Conservation (phyloP, 2,329 filamentous ascomycete genomes). For the Hypoxylon sp. region DNA sequence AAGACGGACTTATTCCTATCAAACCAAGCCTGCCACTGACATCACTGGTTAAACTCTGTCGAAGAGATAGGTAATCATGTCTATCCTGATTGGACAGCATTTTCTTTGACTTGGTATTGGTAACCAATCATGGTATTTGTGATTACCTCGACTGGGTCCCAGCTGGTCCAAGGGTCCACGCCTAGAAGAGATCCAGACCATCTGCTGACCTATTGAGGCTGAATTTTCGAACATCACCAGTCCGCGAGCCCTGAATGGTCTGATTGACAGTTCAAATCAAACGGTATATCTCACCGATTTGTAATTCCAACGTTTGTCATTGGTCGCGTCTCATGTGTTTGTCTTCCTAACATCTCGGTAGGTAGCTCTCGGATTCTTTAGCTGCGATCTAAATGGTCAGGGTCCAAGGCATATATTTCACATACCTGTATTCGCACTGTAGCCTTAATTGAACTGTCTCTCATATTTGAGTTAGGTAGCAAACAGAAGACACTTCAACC, state of each 20-base stretch:
- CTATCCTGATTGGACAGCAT: slow-evolving; percentile 33
- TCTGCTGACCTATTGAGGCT: slow-evolving; percentile 28
- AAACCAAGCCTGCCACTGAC: slow-evolving; percentile 25
- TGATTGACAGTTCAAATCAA: slow-evolving; percentile 22
- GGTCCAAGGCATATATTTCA: slow-evolving; percentile 1
- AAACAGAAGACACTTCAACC: background rate
- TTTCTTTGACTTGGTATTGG: background rate
- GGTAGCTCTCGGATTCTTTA: background rate
- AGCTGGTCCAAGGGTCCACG: slow-evolving; percentile 9
- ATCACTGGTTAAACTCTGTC: slow-evolving; percentile 34
- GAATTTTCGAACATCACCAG: slow-evolving; percentile 26
- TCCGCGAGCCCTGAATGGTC: slow-evolving; percentile 21
- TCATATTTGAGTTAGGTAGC: background rate
- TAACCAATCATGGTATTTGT: slow-evolving; percentile 36
- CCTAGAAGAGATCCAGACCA: slow-evolving; percentile 22
- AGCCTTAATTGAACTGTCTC: background rate
- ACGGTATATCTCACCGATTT: slow-evolving; percentile 8
- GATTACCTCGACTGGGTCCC: slow-evolving; percentile 34
- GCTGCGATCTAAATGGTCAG: background rate
- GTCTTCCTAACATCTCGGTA: background rate
- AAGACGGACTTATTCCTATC: slow-evolving; percentile 14
- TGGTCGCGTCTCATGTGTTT: slow-evolving; percentile 21
- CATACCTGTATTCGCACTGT: background rate
- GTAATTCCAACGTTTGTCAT: slow-evolving; percentile 15
- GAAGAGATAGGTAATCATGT: slow-evolving; percentile 42